These are phyloP conservation scores for Ramularia endophylla DNA, from an alignment of 2,329 filamentous ascomycete genomes.

Conservation along the genomic window DNA sequence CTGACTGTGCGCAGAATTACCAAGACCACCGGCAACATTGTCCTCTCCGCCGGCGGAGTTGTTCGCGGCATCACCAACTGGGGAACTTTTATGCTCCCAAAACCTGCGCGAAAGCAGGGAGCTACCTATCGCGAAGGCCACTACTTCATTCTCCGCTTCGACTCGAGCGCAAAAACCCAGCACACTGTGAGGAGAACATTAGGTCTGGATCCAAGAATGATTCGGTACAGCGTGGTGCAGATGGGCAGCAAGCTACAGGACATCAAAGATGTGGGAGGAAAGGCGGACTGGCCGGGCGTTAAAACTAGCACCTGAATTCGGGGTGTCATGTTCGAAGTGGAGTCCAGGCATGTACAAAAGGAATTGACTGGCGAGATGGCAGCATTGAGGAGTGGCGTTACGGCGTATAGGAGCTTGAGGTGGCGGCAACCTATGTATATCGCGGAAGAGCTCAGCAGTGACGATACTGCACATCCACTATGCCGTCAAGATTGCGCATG, in stretches of 20 bases:
- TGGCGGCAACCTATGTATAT: too few relatives aligned
- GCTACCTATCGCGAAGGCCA: slow-evolving; percentile 78
- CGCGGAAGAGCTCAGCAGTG: too few relatives aligned
- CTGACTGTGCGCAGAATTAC: slow-evolving; percentile 61
- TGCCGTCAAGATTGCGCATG: too few relatives aligned
- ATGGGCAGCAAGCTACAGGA: slow-evolving; percentile 63
- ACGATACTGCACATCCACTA: too few relatives aligned
- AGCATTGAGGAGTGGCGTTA: too few relatives aligned
- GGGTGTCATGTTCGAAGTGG: too few relatives aligned
- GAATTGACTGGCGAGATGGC: too few relatives aligned
- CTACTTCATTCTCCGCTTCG: slow-evolving; percentile 98
- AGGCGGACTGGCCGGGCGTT: slow-evolving; percentile 43
- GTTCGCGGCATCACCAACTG: slow-evolving; percentile 92
- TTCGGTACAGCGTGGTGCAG: slow-evolving; percentile 81
- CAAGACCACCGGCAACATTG: slow-evolving; percentile 71
- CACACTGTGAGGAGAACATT: slow-evolving; percentile 68
- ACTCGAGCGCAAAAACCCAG: slow-evolving; percentile 68
- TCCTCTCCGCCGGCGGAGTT: slow-evolving; percentile 80
- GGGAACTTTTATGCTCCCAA: slow-evolving; percentile 85
- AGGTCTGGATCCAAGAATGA: slow-evolving; percentile 81
- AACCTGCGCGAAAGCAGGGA: slow-evolving; percentile 72
- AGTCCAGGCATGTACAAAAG: too few relatives aligned
- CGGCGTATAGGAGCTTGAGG: too few relatives aligned
- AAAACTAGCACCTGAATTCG: not conserved
- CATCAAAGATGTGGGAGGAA: slow-evolving; percentile 51